Evolutionary conservation across 371 early-diverging fungal species (phyloP), one percentile per base, ranked within the genome.

Genomic region (Mucor piriformis): DNA sequence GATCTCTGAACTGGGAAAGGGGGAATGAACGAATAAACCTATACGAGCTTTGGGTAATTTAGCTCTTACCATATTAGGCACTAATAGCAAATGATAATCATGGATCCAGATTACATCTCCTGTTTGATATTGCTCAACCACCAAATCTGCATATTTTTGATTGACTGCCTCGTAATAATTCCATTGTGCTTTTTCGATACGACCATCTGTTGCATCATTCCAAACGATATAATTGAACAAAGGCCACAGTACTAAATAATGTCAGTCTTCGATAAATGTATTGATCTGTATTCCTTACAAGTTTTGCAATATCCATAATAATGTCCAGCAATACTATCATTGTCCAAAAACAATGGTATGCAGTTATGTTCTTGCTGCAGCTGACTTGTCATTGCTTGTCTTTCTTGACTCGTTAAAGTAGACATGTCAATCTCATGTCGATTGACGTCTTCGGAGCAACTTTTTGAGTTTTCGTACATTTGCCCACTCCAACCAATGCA

Each of bases 101-200:
- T 99, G 97, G 56, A 99, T 90, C 99, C 98, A 99, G 29, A 99
- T 90, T 29, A 90, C 81, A 71, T 98, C 99, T n/a, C 88, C 93
- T 3, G 85, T 81, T 46, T 85, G 71, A 61, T 93, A 92, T 11
- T 83, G 70, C 34, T 88, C 80, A 6, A 78, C 69, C 40, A 98
- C 81, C 55, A 80, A 75, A 16, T 93, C 83, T 23, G 93, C 90
- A 76, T 96, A 97, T 38, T 68, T 70, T 61, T 87, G 75, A 82
- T 96, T 97, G 16, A 94, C 94, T 54, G 84, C 66, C 37, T 85
- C 82, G 70, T 97, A 96, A 32, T 88, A 92, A 25, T 87, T 83
- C 88, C 95, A 99, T 49, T 91, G 83, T 27, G 75, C 72, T 32
- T 78, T 72, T 51, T 92, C 92, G 61, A 76, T 66, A 62, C 88